These are phyloP conservation scores for Ascobolus immersus DNA, from an alignment of 495 filamentous ascomycete genomes.

Conservation along the genomic window DNA sequence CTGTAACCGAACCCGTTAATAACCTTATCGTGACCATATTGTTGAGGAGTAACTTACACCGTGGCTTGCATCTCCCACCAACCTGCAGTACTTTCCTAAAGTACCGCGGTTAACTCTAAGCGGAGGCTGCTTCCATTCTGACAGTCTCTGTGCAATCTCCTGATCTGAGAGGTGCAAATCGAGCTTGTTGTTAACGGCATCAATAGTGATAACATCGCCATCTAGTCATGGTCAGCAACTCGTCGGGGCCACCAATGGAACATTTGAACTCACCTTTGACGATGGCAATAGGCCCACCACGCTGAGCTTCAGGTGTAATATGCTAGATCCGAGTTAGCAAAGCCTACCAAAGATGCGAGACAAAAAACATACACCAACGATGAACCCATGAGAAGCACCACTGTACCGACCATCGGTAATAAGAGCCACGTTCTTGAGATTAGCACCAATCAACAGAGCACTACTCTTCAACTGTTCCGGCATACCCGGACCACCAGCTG, in stretches of 20 bases:
- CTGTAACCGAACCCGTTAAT: too few species aligned
- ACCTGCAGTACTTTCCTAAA: slow-evolving; percentile 64
- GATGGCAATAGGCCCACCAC: slow-evolving; percentile 15
- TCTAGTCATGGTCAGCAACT: slow-evolving; percentile 33
- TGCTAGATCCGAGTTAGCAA: too few species aligned
- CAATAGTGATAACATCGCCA: slow-evolving; percentile 70
- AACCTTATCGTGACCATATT: too few species aligned
- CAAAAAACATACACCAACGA: too few species aligned
- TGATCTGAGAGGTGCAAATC: slow-evolving; percentile 47
- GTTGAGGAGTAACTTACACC: slow-evolving; percentile 21
- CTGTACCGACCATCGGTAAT: slow-evolving; percentile 58
- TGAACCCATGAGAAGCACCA: slow-evolving; percentile 57
- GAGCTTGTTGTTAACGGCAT: slow-evolving; percentile 53
- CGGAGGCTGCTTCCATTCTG: slow-evolving; percentile 46
- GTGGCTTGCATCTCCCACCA: slow-evolving; percentile 50
- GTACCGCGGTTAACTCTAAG: slow-evolving; percentile 60
- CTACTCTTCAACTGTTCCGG: slow-evolving; percentile 71
- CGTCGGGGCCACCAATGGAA: slow-evolving; percentile 51
- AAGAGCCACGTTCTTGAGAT: slow-evolving; percentile 56
- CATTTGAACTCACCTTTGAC: slow-evolving; percentile 12
- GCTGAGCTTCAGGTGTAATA: slow-evolving; percentile 68
- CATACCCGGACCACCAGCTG: slow-evolving; percentile 61
- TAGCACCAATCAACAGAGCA: slow-evolving; percentile 64
- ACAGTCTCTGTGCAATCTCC: slow-evolving; percentile 41
- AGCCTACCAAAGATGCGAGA: too few species aligned